Conservation (phyloP, 78 protist species). For the Dictyostelium citrinum region DNA sequence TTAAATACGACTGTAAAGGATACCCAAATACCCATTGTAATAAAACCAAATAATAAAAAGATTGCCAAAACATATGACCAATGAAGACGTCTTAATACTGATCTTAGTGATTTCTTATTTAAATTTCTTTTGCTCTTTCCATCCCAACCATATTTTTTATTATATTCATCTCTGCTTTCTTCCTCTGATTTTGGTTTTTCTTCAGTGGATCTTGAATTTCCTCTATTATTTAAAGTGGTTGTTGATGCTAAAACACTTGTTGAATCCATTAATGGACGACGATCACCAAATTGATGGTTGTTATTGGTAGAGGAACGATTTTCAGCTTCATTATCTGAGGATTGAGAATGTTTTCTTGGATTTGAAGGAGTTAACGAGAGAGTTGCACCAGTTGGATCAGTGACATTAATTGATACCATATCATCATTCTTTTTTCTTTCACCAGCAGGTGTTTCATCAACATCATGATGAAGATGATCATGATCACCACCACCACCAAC, state of each 20-base stretch:
- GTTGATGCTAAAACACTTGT: not conserved
- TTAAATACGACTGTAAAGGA: not conserved
- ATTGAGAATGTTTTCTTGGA: not conserved
- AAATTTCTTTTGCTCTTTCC: constrained; percentile 50
- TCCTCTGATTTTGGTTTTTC: not conserved
- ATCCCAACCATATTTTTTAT: constrained; percentile 37
- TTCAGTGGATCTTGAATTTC: not conserved
- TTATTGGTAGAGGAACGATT: not conserved
- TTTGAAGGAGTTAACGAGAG: not conserved
- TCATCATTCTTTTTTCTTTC: not conserved
- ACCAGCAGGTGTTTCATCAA: not conserved
- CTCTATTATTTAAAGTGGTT: not conserved
- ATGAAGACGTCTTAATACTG: constrained; percentile 15
- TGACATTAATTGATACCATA: not conserved
- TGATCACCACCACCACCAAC: not conserved
- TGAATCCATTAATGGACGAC: constrained; percentile 15
- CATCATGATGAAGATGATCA: not conserved
- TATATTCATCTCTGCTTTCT: not conserved
- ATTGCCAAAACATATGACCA: constrained; percentile 14
- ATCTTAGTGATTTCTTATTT: constrained; percentile 33
- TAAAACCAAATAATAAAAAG: constrained; percentile 49
- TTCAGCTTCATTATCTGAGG: not conserved
- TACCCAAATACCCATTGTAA: constrained; percentile 49
- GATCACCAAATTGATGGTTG: not conserved
- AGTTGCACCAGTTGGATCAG: not conserved